Evolutionary conservation across 1,284 basidiomycete genomes (phyloP).

Genomic region (Pseudozyma sp.): DNA sequence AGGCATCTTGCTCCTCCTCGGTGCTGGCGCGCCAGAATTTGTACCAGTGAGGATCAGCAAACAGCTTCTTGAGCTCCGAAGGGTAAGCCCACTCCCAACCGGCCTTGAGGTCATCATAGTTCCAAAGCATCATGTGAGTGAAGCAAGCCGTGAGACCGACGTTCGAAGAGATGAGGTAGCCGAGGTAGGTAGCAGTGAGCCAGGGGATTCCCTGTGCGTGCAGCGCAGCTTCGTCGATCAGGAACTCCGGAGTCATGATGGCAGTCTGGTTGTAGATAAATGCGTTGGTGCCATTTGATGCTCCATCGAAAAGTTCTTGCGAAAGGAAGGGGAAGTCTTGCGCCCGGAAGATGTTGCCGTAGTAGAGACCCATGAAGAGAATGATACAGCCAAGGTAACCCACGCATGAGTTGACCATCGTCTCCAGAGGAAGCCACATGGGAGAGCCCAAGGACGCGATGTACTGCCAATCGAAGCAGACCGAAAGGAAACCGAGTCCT

Average conservation of each 20-base stretch:
- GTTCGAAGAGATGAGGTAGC: conserved; percentile 35
- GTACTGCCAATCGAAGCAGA: conserved; percentile 47
- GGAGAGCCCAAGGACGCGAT: conserved; percentile 33
- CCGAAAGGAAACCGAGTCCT: conserved; percentile 37
- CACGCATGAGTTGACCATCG: conserved; percentile 34
- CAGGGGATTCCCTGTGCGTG: conserved; percentile 29
- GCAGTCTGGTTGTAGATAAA: conserved; percentile 42
- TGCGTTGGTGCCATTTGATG: conserved; percentile 35
- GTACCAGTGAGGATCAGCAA: conserved; percentile 27
- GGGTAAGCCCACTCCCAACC: conserved; percentile 37
- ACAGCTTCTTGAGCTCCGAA: conserved; percentile 15
- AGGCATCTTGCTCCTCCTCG: conserved; percentile 23
- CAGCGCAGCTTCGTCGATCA: conserved; percentile 23
- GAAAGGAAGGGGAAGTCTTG: conserved; percentile 45
- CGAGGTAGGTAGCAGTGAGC: conserved; percentile 32
- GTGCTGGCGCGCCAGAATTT: conserved; percentile 28
- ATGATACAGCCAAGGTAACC: conserved; percentile 32
- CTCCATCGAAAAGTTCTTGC: conserved; percentile 24
- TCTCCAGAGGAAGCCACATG: conserved; percentile 35
- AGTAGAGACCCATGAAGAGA: conserved; percentile 41
- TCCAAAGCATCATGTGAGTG: conserved; percentile 45
- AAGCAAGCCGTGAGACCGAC: conserved; percentile 39
- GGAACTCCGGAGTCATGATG: conserved; percentile 36
- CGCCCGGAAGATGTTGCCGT: conserved; percentile 35
- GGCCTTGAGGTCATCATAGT: conserved; percentile 38